Percentiles rank a stretch among this genome's conserved stretches.
These are phyloP conservation scores for Clonostachys sp. DNA, from an alignment of 2,329 filamentous ascomycete species.

Conservation along the genomic window DNA sequence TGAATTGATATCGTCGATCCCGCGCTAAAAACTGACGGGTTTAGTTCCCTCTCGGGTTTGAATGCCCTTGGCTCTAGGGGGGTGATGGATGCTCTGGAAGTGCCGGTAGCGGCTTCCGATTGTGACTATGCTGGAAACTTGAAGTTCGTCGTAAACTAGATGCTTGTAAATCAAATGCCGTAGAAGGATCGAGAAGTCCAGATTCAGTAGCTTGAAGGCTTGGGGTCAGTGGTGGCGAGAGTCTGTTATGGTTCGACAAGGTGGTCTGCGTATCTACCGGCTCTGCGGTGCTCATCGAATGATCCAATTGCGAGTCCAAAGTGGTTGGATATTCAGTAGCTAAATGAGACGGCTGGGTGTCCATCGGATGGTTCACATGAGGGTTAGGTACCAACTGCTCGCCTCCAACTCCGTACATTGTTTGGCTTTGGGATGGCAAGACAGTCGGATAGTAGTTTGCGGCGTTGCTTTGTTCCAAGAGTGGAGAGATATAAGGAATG, in stretches of 20 bases:
- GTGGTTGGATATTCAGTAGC: too few species aligned
- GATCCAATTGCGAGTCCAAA: too few species aligned
- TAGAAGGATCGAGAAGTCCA: neutral
- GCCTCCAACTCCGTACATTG: too few species aligned
- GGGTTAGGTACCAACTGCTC: too few species aligned
- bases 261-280: too few species aligned
- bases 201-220: constrained; percentile 5
- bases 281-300: too few species aligned
- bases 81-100: constrained; percentile 8
- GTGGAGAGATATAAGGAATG: constrained; percentile 21
- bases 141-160: neutral
- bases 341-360: too few species aligned
- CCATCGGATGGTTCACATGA: too few species aligned
- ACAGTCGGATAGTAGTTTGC: neutral
- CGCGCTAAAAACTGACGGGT: too few species aligned
- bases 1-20: too few species aligned
- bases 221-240: constrained; percentile 18
- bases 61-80: neutral
- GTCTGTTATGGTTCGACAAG: neutral
- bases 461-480: constrained; percentile 11
- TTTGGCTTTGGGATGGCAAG: too few species aligned
- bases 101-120: constrained; percentile 9
- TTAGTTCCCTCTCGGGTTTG: too few species aligned
- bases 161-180: neutral
- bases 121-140: neutral